phyloP scores from a whole-genome alignment of 2,329 filamentous ascomycete genomes.

The Microdochium nivale region DNA sequence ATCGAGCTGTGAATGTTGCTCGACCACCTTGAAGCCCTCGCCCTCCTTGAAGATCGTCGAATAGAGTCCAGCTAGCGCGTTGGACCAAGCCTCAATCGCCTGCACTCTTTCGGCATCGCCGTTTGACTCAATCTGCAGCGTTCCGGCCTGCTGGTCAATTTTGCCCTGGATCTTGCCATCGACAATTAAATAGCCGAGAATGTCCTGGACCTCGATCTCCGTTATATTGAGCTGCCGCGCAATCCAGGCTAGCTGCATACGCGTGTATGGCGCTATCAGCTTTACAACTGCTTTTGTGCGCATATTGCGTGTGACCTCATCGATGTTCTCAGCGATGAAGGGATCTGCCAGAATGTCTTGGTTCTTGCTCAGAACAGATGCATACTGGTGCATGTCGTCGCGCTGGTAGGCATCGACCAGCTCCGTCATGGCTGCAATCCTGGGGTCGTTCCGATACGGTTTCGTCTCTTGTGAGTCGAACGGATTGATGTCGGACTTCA shows the following conservation, averaged over 20 bases:
- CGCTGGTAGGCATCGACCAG: constrained; percentile 94
- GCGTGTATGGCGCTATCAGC: constrained; percentile 87
- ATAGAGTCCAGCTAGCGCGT: constrained; percentile 62
- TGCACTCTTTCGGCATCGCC: constrained; percentile 66
- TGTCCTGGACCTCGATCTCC: constrained; percentile 85
- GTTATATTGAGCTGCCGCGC: constrained; percentile 83
- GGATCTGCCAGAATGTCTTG: constrained; percentile 83
- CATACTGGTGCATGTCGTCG: constrained; percentile 88
- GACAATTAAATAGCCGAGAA: constrained; percentile 88
- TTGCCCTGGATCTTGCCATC: constrained; percentile 79
- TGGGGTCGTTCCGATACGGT: constrained; percentile 90
- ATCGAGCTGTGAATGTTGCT: neutral
- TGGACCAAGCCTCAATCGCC: constrained; percentile 65
- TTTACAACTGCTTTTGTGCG: constrained; percentile 92
- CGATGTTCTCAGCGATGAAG: constrained; percentile 98
- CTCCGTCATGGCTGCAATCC: constrained; percentile 95
- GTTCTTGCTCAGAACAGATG: constrained; percentile 78
- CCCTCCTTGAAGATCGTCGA: constrained; percentile 66
- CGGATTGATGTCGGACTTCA: constrained; percentile 97
- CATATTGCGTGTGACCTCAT: constrained; percentile 97
- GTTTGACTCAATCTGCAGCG: constrained; percentile 68
- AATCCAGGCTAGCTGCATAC: constrained; percentile 83
- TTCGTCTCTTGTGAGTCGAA: constrained; percentile 99
- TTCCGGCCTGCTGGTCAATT: constrained; percentile 82
- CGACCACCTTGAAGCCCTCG: constrained; percentile 51